phyloP scores from a whole-genome alignment of 192 early-diverging fungal genomes.

The Backusella mclennaniae region DNA sequence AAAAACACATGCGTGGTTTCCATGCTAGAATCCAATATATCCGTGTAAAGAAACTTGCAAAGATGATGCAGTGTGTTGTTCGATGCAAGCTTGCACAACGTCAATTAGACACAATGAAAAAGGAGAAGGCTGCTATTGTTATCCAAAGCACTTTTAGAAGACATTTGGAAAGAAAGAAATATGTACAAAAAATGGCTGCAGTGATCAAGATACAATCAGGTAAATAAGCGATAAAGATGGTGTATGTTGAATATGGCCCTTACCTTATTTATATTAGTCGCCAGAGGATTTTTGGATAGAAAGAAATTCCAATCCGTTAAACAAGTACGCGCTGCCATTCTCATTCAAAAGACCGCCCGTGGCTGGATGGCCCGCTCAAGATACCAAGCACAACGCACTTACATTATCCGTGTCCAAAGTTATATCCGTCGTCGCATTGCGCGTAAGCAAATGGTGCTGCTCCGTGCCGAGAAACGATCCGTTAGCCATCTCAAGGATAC shows the following conservation, averaged over 20 bases:
- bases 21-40: slow-evolving; percentile 62
- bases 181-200: slow-evolving; percentile 37
- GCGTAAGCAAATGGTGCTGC: slow-evolving; percentile 59
- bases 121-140: slow-evolving; percentile 64
- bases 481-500: slow-evolving; percentile 93
- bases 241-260: neutral
- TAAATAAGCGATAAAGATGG: neutral
- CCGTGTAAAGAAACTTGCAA: slow-evolving; percentile 49
- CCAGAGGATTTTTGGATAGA: slow-evolving; percentile 73
- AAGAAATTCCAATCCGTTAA: slow-evolving; percentile 45
- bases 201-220: slow-evolving; percentile 65
- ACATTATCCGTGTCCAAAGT: slow-evolving; percentile 80
- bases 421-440: slow-evolving; percentile 76
- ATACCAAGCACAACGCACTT: slow-evolving; percentile 49
- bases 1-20: slow-evolving; percentile 79
- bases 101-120: slow-evolving; percentile 51
- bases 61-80: slow-evolving; percentile 64
- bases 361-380: slow-evolving; percentile 59
- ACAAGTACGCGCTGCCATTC: slow-evolving; percentile 72
- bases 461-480: slow-evolving; percentile 83
- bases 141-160: slow-evolving; percentile 78
- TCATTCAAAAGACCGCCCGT: slow-evolving; percentile 75
- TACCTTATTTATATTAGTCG: slow-evolving; percentile 26
- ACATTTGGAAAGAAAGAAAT: slow-evolving; percentile 53
- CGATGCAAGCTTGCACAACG: slow-evolving; percentile 61